phyloP scores from a whole-genome alignment of 2,329 filamentous ascomycete species.

The Fusarium circinatum region DNA sequence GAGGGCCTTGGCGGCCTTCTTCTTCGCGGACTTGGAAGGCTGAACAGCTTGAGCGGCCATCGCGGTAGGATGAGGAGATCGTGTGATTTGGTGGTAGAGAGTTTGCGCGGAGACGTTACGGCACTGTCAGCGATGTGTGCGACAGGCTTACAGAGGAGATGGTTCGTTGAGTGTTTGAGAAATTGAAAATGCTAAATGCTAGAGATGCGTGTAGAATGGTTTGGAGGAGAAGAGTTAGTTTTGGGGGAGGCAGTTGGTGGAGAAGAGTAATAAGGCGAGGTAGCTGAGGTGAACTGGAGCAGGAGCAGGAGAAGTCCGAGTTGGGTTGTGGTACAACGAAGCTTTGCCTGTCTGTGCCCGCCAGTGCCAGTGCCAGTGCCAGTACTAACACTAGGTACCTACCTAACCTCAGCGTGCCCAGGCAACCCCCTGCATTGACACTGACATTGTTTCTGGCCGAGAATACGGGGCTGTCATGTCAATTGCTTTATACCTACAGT shows the following conservation, averaged over 20 bases:
- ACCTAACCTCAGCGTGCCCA: conserved; percentile 5
- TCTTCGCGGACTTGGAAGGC: conserved; percentile 75
- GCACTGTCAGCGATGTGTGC: conserved; percentile 28
- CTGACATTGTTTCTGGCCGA: conserved; percentile 42
- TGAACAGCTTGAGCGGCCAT: conserved; percentile 73
- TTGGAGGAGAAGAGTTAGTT: conserved; percentile 7
- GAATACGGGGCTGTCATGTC: conserved; percentile 32
- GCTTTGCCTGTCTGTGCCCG: conserved; percentile 21
- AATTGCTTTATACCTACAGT: neutral
- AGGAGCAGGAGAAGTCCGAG: conserved; percentile 20
- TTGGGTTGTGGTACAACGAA: conserved; percentile 30
- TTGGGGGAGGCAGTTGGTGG: conserved; percentile 15
- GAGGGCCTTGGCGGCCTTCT: conserved; percentile 66
- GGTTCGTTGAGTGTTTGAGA: conserved; percentile 1
- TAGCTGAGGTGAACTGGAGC: conserved; percentile 5
- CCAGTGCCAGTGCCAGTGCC: conserved; percentile 1
- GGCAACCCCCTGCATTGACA: conserved; percentile 42
- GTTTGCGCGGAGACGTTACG: conserved; percentile 38
- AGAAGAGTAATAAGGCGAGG: conserved; percentile 14
- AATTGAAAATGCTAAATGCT: conserved; percentile 8
- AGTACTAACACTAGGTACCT: neutral
- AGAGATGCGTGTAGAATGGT: conserved; percentile 9
- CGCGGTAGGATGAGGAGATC: conserved; percentile 11
- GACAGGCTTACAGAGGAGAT: conserved; percentile 28
- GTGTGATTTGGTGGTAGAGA: conserved; percentile 27